Evolutionary conservation across 179 eudicot species (phyloP), one percentile per base, ranked within the genome.

Genomic region (Actinidia chinensis): DNA sequence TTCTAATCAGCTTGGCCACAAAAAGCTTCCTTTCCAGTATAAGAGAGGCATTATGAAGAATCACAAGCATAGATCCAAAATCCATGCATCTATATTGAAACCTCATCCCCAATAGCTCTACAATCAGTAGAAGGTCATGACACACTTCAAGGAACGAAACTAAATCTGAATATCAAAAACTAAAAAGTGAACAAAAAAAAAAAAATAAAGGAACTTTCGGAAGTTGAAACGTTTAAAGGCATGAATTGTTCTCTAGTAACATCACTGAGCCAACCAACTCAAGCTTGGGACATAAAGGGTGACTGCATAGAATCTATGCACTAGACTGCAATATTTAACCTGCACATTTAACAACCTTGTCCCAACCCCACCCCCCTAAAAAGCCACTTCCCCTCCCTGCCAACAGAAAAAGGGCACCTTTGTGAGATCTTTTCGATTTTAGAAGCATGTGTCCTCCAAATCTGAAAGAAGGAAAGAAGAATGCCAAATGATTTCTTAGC

Each of bases 351-450:
- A 95, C 80, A 33, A 80, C 88, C 83, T 80, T 92, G 86, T 91
- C 92, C 97, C 92, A 91, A 61, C 98, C 99, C 68, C n/a, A n/a
- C n/a, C n/a, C 98, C 98, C 13, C 90, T 85, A 82, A 91, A 89
- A 47, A 95, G 76, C 93, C 89, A 85, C 75, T 79, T 87, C 12
- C 83, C 93, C 76, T 89, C 87, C 90, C 86, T 84, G 64, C 81
- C 73, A 75, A 90, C 81, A 33, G 99, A 74, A 95, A 88, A 51
- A 88, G 78, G 25, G 97, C 89, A 81, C 99, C 95, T 42, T 85
- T 77, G 43, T 90, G 95, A 80, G 76, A 82, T 73, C 85, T 77
- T 54, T 23, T 77, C 52, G 91, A 83, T 84, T 76, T 82, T 82
- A 86, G 44, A 52, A 90, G 81, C 58, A 71, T 80, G 78, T 88